Percentiles rank a stretch among this genome's conserved stretches.
These are phyloP conservation scores for Lantana camara DNA, from an alignment of 257 asterid genomes.

Conservation along the genomic window DNA sequence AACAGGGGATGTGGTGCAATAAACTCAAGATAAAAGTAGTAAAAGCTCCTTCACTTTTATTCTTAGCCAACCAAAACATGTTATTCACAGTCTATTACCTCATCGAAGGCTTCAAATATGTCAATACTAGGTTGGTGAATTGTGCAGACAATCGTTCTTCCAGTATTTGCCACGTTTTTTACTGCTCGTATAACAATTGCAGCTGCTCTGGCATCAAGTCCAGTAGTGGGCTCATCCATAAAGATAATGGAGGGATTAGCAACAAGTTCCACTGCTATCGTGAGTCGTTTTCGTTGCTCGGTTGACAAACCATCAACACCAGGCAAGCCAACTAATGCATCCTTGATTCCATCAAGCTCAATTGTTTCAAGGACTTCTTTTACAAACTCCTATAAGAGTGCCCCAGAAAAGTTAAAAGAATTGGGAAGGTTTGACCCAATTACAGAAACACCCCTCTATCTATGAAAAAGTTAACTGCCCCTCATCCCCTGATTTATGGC, in stretches of 20 bases:
- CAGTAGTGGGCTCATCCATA: constrained; percentile 68
- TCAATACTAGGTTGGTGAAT: constrained; percentile 65
- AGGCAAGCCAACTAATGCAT: constrained; percentile 54
- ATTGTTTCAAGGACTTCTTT: constrained; percentile 57
- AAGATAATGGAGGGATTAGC: constrained; percentile 64
- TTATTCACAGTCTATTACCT: constrained; percentile 24
- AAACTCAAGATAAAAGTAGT: too few species aligned
- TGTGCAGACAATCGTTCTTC: constrained; percentile 66
- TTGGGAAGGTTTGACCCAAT: too few species aligned
- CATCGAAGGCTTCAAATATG: constrained; percentile 62
- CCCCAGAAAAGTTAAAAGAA: not conserved
- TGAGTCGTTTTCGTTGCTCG: constrained; percentile 60
- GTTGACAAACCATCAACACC: constrained; percentile 54
- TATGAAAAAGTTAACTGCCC: too few species aligned
- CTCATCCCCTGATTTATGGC: too few species aligned
- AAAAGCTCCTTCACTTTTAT: not conserved
- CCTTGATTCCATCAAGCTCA: constrained; percentile 55
- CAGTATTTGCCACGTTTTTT: constrained; percentile 56
- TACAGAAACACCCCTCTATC: too few species aligned
- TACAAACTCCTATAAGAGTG: constrained; percentile 48
- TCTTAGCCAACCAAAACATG: not conserved
- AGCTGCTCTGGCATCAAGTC: constrained; percentile 66
- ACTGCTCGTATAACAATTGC: constrained; percentile 66
- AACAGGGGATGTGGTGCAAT: too few species aligned
- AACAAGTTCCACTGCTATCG: constrained; percentile 64